These are phyloP conservation scores for Penicillium sp. DNA, from an alignment of 2,329 filamentous ascomycete genomes.

Conservation along the genomic window DNA sequence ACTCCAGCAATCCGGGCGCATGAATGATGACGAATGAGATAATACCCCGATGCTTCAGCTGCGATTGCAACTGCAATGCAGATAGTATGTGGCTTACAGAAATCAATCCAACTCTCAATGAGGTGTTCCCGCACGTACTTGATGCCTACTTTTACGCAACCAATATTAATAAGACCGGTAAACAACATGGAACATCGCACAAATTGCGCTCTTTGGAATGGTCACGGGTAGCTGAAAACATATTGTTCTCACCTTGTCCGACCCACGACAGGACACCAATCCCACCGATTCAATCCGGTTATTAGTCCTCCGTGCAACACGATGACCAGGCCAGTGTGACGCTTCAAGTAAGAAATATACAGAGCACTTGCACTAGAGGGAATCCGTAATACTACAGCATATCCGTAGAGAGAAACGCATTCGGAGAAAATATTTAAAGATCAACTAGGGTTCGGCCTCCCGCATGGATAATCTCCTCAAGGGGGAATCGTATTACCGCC, in stretches of 20 bases:
- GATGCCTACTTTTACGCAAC: neutral
- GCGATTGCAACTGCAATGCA: constrained; percentile 3
- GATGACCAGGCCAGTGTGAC: neutral
- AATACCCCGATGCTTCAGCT: constrained; percentile 15
- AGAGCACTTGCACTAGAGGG: neutral
- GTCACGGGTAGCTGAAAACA: neutral
- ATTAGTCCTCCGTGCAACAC: neutral
- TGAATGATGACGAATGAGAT: constrained; percentile 17
- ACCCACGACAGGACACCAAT: constrained; percentile 4
- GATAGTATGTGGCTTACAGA: constrained; percentile 1
- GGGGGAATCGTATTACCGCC: neutral
- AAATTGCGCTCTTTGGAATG: neutral
- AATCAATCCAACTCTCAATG: neutral
- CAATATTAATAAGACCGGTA: neutral
- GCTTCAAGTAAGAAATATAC: neutral
- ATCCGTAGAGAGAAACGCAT: neutral
- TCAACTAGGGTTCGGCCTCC: neutral
- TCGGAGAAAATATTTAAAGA: neutral
- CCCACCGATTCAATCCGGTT: constrained; percentile 1
- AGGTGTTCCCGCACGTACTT: neutral
- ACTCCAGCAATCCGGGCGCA: neutral
- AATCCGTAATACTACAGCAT: neutral
- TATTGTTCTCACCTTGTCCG: constrained; percentile 3
- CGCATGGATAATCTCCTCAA: neutral
- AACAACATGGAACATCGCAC: neutral